Evolutionary conservation across 2,329 filamentous ascomycete genomes (phyloP), one percentile per base, ranked within the genome.

Genomic region (Aspergillus brunneoviolaceus): DNA sequence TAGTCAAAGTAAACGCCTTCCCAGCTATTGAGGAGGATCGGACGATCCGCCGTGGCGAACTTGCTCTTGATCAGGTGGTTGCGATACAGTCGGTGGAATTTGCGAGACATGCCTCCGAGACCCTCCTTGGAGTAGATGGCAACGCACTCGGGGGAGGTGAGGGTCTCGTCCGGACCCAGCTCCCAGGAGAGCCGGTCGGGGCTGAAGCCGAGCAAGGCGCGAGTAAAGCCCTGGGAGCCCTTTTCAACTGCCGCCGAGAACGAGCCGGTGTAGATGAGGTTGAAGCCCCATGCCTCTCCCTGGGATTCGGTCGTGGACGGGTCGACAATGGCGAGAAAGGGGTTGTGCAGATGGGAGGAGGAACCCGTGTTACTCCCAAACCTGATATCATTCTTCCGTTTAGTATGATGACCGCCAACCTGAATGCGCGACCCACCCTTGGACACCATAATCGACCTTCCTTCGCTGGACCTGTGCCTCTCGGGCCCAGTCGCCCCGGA

Each of bases 231-330:
- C 45, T 87, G 85, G 0, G 86, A 86, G 60, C 83, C 82, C 57
- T 84, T 85, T 65, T 89, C 86, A 0, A 87, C 81, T n/a, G 85
- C 81, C 0, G 83, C 84, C 1, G 80, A 76, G 65, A 88, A 88
- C 0, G 85, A 88, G 2, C 87, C 87, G 0, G 85, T 85, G 71
- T 88, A 89, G 19, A 89, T 77, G 2, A 89, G 79, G 1, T 84
- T 87, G 70, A 89, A 88, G 0, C 85, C 87, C 80, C 85, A 89
- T 6, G 84, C 85, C 42, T 87, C 81, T 1, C 87, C 87, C 2
- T 81, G 78, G 0, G 81, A 80, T 66, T 89, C 86, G 1, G 86
- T 89, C 0, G 86, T 85, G 0, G 76, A 77, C 0, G 85, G 82
- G 3, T 82, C 76, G 0, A 84, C 78, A 2, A 89, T 72, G 0